These are phyloP conservation scores for Leishmania guyanensis DNA, from an alignment of 208 protist species.

Conservation along the genomic window DNA sequence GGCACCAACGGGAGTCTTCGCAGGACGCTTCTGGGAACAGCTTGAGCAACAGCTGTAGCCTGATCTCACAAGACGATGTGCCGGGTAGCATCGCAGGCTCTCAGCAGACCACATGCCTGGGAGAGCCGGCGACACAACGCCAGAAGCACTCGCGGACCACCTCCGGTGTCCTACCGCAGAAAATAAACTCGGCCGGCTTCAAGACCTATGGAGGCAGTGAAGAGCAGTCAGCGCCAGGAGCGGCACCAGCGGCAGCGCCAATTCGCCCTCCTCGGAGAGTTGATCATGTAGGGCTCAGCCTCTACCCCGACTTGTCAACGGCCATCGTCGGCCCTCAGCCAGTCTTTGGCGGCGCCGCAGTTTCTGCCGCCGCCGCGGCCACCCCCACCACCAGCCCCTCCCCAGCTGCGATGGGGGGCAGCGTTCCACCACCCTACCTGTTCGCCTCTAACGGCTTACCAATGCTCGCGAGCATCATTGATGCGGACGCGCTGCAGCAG, in stretches of 20 bases:
- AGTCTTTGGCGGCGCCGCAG: slow-evolving; percentile 30
- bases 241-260: neutral
- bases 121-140: slow-evolving; percentile 9
- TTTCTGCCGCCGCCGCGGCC: neutral
- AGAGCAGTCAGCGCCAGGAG: neutral
- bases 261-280: slow-evolving; percentile 16
- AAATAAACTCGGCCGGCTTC: neutral
- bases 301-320: slow-evolving; percentile 22
- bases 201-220: neutral
- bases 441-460: slow-evolving; percentile 21
- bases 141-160: slow-evolving; percentile 14
- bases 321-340: slow-evolving; percentile 34
- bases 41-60: slow-evolving; percentile 5
- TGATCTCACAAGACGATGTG: neutral
- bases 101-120: slow-evolving; percentile 5
- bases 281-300: slow-evolving; percentile 10
- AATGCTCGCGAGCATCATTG: slow-evolving; percentile 13
- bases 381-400: neutral
- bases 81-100: neutral
- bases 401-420: neutral
- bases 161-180: neutral
- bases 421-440: neutral
- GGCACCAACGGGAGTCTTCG: neutral
- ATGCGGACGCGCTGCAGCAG: slow-evolving; percentile 13
- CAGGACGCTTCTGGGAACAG: neutral